Evolutionary conservation across 768 basidiomycete genomes (phyloP).

Genomic region (Pisolithus tinctorius): DNA sequence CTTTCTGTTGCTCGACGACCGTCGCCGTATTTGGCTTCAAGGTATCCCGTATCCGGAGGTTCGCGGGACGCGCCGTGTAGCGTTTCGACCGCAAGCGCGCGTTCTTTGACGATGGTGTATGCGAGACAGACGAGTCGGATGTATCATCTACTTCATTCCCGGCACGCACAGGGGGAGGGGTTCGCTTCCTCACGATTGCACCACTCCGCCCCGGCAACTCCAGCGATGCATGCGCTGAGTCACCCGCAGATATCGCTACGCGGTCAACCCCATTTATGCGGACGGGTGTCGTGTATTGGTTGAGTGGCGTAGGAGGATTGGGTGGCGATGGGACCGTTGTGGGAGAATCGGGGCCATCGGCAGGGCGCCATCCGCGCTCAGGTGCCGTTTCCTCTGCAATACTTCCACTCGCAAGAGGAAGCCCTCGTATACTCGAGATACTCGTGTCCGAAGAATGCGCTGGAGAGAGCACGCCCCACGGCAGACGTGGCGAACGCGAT

Average conservation of each 20-base stretch:
- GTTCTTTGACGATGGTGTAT: constrained; percentile 29
- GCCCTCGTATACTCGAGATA: constrained; percentile 24
- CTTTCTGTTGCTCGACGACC: constrained; percentile 29
- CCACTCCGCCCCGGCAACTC: constrained; percentile 23
- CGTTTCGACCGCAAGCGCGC: constrained; percentile 48
- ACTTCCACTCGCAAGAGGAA: constrained; percentile 13
- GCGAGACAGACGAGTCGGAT: constrained; percentile 38
- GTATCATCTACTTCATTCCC: constrained; percentile 30
- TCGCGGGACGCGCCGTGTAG: constrained; percentile 37
- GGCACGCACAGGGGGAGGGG: constrained; percentile 21
- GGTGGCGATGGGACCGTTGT: constrained; percentile 10
- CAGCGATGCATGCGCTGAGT: constrained; percentile 12
- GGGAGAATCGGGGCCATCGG: constrained; percentile 31
- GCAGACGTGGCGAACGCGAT: constrained; percentile 32
- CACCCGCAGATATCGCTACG: constrained; percentile 28
- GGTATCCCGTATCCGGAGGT: constrained; percentile 38
- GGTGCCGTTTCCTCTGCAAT: constrained; percentile 16
- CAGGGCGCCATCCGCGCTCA: constrained; percentile 26
- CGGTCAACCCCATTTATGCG: constrained; percentile 24
- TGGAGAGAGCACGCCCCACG: constrained; percentile 36
- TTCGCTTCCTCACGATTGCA: constrained; percentile 33
- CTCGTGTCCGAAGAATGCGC: constrained; percentile 35
- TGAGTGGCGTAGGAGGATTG: constrained; percentile 29
- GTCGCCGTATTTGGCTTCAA: constrained; percentile 5
- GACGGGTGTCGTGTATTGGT: constrained; percentile 17